Conservation (phyloP, 805 yeast genomes). For the Metschnikowia chrysomelidarum region DNA sequence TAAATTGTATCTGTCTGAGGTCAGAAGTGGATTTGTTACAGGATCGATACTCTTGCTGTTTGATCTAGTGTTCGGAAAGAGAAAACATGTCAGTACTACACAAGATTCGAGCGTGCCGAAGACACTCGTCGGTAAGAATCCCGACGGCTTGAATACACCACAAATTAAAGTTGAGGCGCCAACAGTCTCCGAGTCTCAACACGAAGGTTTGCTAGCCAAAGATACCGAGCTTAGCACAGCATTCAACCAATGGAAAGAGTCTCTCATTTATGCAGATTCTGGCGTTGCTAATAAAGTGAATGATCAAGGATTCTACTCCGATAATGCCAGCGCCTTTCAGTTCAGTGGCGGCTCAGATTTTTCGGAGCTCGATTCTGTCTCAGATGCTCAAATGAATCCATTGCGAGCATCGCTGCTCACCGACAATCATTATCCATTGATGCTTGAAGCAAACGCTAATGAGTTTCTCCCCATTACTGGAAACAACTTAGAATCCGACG, state of each 20-base stretch:
- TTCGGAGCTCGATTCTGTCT: constrained; percentile 33
- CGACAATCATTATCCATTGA: background rate
- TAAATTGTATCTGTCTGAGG: constrained; percentile 39
- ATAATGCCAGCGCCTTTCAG: constrained; percentile 17
- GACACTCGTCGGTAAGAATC: too few species aligned
- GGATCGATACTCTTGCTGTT: constrained; percentile 47
- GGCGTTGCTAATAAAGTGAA: constrained; percentile 20
- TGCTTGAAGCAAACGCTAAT: constrained; percentile 1
- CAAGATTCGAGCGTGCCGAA: too few species aligned
- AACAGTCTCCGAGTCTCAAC: constrained; percentile 6
- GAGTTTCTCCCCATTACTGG: constrained; percentile 7
- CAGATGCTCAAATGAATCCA: constrained; percentile 4
- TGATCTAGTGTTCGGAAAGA: constrained; percentile 34
- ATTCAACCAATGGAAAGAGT: constrained; percentile 27
- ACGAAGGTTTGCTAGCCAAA: constrained; percentile 8
- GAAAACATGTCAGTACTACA: constrained; percentile 1
- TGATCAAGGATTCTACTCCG: constrained; percentile 42
- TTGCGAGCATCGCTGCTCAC: constrained; percentile 3
- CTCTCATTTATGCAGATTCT: constrained; percentile 26
- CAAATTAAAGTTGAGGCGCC: constrained; percentile 6
- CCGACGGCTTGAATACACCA: constrained; percentile 1
- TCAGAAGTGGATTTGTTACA: constrained; percentile 43
- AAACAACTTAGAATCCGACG: background rate
- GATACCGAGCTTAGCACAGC: constrained; percentile 4
- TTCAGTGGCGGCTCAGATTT: constrained; percentile 21